These are phyloP conservation scores for Leccinum olivaceoglutinosum DNA, from an alignment of 1,284 basidiomycete genomes.

Conservation along the genomic window DNA sequence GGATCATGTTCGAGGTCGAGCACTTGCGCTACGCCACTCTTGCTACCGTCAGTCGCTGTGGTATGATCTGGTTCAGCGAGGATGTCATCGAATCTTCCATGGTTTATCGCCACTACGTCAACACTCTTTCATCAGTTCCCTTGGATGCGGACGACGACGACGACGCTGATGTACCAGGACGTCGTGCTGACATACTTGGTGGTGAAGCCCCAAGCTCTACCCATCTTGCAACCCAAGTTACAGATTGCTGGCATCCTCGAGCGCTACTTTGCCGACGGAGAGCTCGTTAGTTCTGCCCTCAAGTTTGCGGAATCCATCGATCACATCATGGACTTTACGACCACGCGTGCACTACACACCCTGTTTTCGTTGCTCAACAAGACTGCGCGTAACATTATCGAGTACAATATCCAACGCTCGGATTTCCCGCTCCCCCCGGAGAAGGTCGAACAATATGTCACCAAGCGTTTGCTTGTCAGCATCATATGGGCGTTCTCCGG, in stretches of 20 bases:
- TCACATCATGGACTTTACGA: slow-evolving; percentile 99
- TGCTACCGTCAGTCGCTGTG: slow-evolving; percentile 98
- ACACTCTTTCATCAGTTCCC: slow-evolving; percentile 70
- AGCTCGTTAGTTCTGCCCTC: slow-evolving; percentile 78
- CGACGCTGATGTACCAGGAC: slow-evolving; percentile 51
- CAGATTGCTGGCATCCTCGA: slow-evolving; percentile 76
- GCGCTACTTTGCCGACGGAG: slow-evolving; percentile 78
- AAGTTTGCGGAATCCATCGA: slow-evolving; percentile 78
- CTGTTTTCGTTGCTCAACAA: slow-evolving; percentile 98
- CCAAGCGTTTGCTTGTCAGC: slow-evolving; percentile 86
- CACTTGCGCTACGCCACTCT: slow-evolving; percentile 95
- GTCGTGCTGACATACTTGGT: slow-evolving; percentile 49
- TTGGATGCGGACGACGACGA: slow-evolving; percentile 93
- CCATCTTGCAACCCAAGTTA: slow-evolving; percentile 73
- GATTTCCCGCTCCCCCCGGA: slow-evolving; percentile 90
- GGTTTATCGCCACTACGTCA: slow-evolving; percentile 89
- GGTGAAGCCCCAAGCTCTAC: slow-evolving; percentile 51
- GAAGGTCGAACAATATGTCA: slow-evolving; percentile 86
- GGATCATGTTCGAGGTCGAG: slow-evolving; percentile 99
- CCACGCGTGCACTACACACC: slow-evolving; percentile 87
- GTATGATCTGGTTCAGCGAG: slow-evolving; percentile 99
- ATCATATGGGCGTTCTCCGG: slow-evolving; percentile 99
- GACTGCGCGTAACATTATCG: slow-evolving; percentile 87
- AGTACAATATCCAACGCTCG: slow-evolving; percentile 91
- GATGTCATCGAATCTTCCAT: slow-evolving; percentile 89